Evolutionary conservation across 805 yeast species (phyloP), one percentile per base, ranked within the genome.

Genomic region (Cyberlindnera mrakii): DNA sequence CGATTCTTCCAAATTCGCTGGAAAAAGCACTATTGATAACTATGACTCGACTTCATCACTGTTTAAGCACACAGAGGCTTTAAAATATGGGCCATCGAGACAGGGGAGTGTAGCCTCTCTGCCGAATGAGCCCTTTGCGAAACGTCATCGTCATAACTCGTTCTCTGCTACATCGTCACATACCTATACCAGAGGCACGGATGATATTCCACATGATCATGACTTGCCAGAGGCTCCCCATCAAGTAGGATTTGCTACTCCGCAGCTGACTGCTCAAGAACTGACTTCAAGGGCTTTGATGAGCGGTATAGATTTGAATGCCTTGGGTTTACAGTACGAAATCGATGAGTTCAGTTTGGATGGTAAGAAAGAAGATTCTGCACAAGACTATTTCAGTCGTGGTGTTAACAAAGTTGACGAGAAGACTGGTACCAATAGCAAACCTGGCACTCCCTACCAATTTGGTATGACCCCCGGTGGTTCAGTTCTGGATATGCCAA

Each of bases 241-340:
- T 35, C 88, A 84, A 54, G 89, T 84, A 20, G 85, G 82, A 2
- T 86, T 85, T 57, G 78, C 95, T 1, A 84, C 95, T 1, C 96
- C 96, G 3, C 95, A 87, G 59, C 55, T 79, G 36, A 55, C 70
- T 11, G 80, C 83, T 1, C 65, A 66, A 16, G 77, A 75, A 30
- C 50, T 71, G 18, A 60, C 64, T 41, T 32, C 56, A 51, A 38
- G 57, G 53, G 65, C 65, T 4, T 40, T 60, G 10, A 49, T 59
- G 49, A 55, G 65, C 27, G 68, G 71, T 8, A 54, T 68, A 37
- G 75, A 72, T 46, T 48, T 68, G 11, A 52, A 57, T 40, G 59
- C 67, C 1, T 45, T 67, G 15, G 72, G 67, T 59, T 59, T 49
- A 54, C 68, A 54, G 30, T 52, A 54, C 34, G 58, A 54, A 8